Evolutionary conservation across 371 early-diverging fungal species (phyloP).

Genomic region (Capillidium heterosporum): DNA sequence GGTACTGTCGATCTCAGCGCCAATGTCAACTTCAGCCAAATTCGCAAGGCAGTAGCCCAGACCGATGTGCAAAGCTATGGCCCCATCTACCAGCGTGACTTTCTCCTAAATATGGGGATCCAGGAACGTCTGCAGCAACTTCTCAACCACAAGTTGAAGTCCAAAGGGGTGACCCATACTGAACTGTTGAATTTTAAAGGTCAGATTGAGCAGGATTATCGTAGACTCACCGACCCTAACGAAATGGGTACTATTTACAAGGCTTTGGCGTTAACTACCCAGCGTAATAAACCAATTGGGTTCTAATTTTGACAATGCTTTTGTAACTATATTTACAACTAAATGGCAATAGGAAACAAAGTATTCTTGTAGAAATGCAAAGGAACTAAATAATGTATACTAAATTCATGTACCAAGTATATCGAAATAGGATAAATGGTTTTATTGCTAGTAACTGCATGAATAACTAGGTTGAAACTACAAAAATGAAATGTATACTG

Average conservation of each 20-base stretch:
- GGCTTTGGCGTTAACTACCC: constrained; percentile 35
- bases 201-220: constrained; percentile 42
- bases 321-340: too few relatives aligned
- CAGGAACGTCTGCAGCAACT: constrained; percentile 51
- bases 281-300: too few relatives aligned
- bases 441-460: too few relatives aligned
- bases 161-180: constrained; percentile 16
- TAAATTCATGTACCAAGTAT: too few relatives aligned
- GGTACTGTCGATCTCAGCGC: constrained; percentile 81
- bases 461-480: too few relatives aligned
- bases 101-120: constrained; percentile 73
- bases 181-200: constrained; percentile 15
- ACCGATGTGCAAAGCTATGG: constrained; percentile 19
- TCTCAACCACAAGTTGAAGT: constrained; percentile 23
- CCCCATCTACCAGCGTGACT: constrained; percentile 33
- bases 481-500: too few relatives aligned
- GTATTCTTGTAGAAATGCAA: too few relatives aligned
- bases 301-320: too few relatives aligned
- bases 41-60: constrained; percentile 32
- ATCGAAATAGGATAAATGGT: too few relatives aligned
- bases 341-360: too few relatives aligned
- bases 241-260: constrained; percentile 70
- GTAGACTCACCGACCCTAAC: constrained; percentile 49
- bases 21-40: constrained; percentile 77
- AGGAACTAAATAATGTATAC: too few relatives aligned